Evolutionary conservation across 495 filamentous ascomycete genomes (phyloP), one percentile per base, ranked within the genome.

Genomic region (Annulohypoxylon moriforme): DNA sequence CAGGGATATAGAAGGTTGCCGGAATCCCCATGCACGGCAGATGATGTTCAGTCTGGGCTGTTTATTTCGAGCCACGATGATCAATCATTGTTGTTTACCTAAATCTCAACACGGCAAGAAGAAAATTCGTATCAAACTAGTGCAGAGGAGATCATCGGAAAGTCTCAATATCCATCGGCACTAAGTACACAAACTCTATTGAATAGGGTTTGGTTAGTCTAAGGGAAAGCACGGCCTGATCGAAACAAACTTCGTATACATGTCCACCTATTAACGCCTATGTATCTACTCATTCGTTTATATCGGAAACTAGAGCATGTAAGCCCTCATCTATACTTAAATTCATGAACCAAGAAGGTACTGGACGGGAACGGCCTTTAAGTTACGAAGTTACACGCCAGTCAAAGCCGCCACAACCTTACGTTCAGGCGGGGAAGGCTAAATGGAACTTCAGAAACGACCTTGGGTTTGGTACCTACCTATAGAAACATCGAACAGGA

Each of bases 11-110:
- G 29, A 56, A 56, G 50, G 27, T 33, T 69, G 34, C 50, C 33
- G 57, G 22, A 22, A 33, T 62, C 8, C 58, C 34, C 46, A 27
- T 66, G 8, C 50, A 55, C 71, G 71, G 71, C 57, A 73, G 71
- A 73, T 73, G 66, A 63, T 60, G 47, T 55, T 27, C 29, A 46
- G 13, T 31, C 46, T 27, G 31, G 38, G 18, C 38, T 14, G 46
- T 60, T 47, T 52, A 22, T 72, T 64, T 46, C 59, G 29, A 33
- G 50, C 18, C 25, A 31, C 22, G 47, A 55, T 58, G 29, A 29
- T 52, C 40, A 44, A 18, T 18, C 40, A 40, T 40, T 16, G 50
- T 61, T 27, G 55, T 68, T 52, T 61, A 65, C 56, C 34, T 60
- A 49, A 33, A 46, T 18, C 9, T 52, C 11, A 40, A 40, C 36